Base-by-base conservation (phyloP, 495 filamentous ascomycete species). In the Umbilicaria muhlenbergii region DNA sequence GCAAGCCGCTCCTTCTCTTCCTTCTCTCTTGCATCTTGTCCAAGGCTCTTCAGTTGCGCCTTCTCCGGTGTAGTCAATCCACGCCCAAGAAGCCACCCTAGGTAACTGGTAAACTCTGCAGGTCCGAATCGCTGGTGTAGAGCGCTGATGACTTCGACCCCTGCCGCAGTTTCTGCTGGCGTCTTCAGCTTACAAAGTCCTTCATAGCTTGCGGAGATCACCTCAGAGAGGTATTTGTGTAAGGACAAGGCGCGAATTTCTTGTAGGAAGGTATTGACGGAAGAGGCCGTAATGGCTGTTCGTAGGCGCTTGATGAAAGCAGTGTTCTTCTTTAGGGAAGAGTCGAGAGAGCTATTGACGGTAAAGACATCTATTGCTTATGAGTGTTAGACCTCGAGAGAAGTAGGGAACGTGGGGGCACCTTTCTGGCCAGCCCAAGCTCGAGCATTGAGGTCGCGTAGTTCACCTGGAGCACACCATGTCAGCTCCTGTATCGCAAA, bases 271-370 rank as follows among this genome's bases (percentile, higher is more conserved):
- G 86, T 86, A 42, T 74, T 67, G 34, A 84, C 71, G 36, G 81
- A 80, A 39, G 84, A 71, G 39, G 83, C 67, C 45, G 76, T 86
- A 47, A 96, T 80, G 34, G 86, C 83, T 21, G 91, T 94, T 32
- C 91, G 84, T 32, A 96, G 70, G 42, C 92, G 82, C 62, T 94
- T 95, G 59, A 99, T 99, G 61, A 96, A 95, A 45, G 89, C 88
- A 11, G 91, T 99, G 55, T 99, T 99, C 64, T 96, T 99, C 69
- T 94, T 96, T 53, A 99, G 71, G 28, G 88, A 89, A 14, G 92
- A 94, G 60, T 99, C 92, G 48, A 99, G 80, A 19, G 86, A 83
- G 44, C 74, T 70, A 59, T 70, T 74, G 46, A 88, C 77, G 32
- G 77, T 70, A 58, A 93, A 92, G 31, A 92, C 62, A 66, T 83